Base-by-base conservation (phyloP, 2,329 filamentous ascomycete genomes). In the Dactylella cylindrospora region DNA sequence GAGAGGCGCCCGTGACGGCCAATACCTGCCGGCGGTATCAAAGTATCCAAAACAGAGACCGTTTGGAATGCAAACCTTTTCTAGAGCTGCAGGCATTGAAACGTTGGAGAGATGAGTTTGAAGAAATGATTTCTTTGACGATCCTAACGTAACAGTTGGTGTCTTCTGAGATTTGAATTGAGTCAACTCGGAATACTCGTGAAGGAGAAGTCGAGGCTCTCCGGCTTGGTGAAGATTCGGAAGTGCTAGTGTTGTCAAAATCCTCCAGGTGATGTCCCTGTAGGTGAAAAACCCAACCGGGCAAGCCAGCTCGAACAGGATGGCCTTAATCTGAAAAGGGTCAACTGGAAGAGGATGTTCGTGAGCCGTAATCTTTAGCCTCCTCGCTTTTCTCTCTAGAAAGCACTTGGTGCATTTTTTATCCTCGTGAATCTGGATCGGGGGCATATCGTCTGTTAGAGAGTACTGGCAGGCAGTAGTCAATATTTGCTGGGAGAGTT, bases 41-140 rank as follows among this genome's bases (percentile, higher is more conserved):
- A 73, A 80, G 54, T 81, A 81, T 0, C 68, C 65, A 33, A 78
- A 74, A 1, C 68, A 72, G 7, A 81, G 60, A 0, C 75, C 78
- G 43, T 77, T 77, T 0, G 74, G 74, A 2, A 76, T 71, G 45
- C 76, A 75, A 0, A 83, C 71, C 1, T 74, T 69, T 5, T 71
- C 68, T n/a, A 74, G 66, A 1, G 68, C 64, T 0, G 75, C 72
- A 1, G 76, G 76, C 31, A 82, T 74, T 0, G 41, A 32, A 23
- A 72, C 72, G 1, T 43, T 67, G 0, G 70, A 70, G 57, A 79
- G 82, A 64, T 84, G 80, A 0, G 78, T 78, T 0, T 69, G 66
- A 0, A 76, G 53, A 33, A 75, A 74, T 0, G 78, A 76, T 50
- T 80, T 80, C 3, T 69, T 75, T 2, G 68, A 69, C 0, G 78